These are phyloP conservation scores for Fusarium acutatum DNA, from an alignment of 2,329 filamentous ascomycete genomes.

Conservation along the genomic window DNA sequence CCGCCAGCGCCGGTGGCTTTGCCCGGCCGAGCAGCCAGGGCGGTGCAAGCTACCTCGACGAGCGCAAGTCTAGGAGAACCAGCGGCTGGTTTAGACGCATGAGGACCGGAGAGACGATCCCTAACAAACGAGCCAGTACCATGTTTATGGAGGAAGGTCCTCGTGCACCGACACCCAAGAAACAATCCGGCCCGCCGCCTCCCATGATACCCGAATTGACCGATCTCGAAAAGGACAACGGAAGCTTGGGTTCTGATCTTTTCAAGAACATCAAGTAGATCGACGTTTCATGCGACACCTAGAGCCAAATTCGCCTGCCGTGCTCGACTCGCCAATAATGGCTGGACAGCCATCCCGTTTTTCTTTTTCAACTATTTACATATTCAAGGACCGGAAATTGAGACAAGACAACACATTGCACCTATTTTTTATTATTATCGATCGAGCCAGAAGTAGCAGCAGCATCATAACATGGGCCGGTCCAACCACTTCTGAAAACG, in stretches of 20 bases:
- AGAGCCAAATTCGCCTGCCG: neutral
- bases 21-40: conserved; percentile 61
- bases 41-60: conserved; percentile 58
- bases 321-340: conserved; percentile 5
- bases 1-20: conserved; percentile 40
- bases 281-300: conserved; percentile 8
- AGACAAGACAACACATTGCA: conserved; percentile 24
- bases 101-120: conserved; percentile 48
- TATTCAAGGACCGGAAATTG: conserved; percentile 38
- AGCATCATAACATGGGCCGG: conserved; percentile 33
- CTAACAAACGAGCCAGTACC: conserved; percentile 53
- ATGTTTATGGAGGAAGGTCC: conserved; percentile 50
- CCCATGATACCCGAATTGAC: conserved; percentile 69
- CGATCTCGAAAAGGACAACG: conserved; percentile 60
- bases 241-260: conserved; percentile 59
- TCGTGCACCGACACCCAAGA: conserved; percentile 42
- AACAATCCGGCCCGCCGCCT: conserved; percentile 60
- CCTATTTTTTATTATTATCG: conserved; percentile 26
- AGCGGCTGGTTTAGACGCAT: conserved; percentile 69
- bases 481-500: conserved; percentile 20
- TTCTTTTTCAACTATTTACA: conserved; percentile 33
- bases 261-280: conserved; percentile 68
- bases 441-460: conserved; percentile 40
- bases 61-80: conserved; percentile 63
- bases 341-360: conserved; percentile 28